phyloP scores from a whole-genome alignment of 768 basidiomycete genomes.

The Suillus bovinus region DNA sequence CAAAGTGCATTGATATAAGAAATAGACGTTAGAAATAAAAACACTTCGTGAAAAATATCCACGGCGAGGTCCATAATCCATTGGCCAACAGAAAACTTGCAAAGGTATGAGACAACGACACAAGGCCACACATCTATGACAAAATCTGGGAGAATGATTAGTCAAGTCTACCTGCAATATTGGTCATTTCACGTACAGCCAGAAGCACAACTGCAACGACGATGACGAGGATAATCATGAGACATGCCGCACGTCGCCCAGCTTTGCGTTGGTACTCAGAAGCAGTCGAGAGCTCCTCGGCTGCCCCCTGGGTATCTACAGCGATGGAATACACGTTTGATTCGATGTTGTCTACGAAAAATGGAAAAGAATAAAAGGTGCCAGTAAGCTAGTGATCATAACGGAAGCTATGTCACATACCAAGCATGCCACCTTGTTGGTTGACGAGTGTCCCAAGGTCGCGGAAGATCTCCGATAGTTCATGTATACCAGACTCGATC shows the following conservation, averaged over 20 bases:
- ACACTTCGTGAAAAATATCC: slow-evolving; percentile 13
- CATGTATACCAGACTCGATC: slow-evolving; percentile 96
- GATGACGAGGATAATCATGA: slow-evolving; percentile 84
- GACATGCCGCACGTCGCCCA: slow-evolving; percentile 84
- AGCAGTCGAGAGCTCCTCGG: slow-evolving; percentile 85
- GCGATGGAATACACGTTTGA: slow-evolving; percentile 88
- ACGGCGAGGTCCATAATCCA: slow-evolving; percentile 1
- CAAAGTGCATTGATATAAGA: background rate
- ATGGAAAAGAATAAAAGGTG: background rate
- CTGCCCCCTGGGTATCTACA: slow-evolving; percentile 77
- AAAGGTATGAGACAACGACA: slow-evolving; percentile 34
- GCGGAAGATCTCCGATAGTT: slow-evolving; percentile 93
- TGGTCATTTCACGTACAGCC: slow-evolving; percentile 62
- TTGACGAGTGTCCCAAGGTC: slow-evolving; percentile 93
- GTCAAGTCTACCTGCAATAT: slow-evolving; percentile 8
- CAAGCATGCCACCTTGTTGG: slow-evolving; percentile 94
- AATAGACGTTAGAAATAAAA: slow-evolving; percentile 30
- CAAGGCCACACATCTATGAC: slow-evolving; percentile 8
- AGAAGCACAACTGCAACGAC: slow-evolving; percentile 88
- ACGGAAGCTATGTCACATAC: slow-evolving; percentile 44
- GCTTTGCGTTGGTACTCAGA: slow-evolving; percentile 94
- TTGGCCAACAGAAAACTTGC: background rate
- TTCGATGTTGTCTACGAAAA: slow-evolving; percentile 84
- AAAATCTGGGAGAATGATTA: background rate
- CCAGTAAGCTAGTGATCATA: background rate